Evolutionary conservation across 2,329 filamentous ascomycete species (phyloP).

Genomic region (Diaporthe nobilis): DNA sequence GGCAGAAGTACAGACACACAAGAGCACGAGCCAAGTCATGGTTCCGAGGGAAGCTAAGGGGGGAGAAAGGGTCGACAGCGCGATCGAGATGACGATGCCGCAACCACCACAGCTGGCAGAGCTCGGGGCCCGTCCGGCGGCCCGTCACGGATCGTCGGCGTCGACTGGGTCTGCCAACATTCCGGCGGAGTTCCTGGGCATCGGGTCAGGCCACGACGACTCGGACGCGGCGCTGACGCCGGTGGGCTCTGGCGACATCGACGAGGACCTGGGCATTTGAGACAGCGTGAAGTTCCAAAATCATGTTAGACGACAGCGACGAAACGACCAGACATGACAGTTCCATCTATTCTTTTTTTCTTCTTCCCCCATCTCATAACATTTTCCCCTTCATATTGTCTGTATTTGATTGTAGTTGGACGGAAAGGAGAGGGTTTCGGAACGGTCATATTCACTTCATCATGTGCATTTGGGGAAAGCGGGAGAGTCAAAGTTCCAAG

Average conservation of each 20-base stretch:
- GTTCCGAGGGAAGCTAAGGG: constrained; percentile 34
- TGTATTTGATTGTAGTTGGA: constrained; percentile 24
- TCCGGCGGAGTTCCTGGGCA: constrained; percentile 35
- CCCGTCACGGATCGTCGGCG: constrained; percentile 8
- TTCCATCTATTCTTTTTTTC: constrained; percentile 3
- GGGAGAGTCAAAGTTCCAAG: background rate
- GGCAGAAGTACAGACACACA: constrained; percentile 41
- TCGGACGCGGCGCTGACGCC: constrained; percentile 11
- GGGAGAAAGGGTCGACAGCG: constrained; percentile 38
- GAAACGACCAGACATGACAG: constrained; percentile 34
- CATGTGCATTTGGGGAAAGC: constrained; percentile 9
- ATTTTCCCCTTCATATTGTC: constrained; percentile 27
- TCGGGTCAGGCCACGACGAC: constrained; percentile 39
- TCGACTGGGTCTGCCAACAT: constrained; percentile 1
- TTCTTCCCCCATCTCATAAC: background rate
- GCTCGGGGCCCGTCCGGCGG: background rate
- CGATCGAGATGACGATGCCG: constrained; percentile 39
- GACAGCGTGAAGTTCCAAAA: background rate
- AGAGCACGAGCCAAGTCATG: constrained; percentile 41
- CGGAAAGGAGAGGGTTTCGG: background rate
- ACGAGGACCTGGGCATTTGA: constrained; percentile 38
- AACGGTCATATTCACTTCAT: constrained; percentile 6
- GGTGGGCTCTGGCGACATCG: constrained; percentile 22
- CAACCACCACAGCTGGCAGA: constrained; percentile 28
- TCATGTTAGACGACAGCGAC: constrained; percentile 32